phyloP scores from a whole-genome alignment of 768 basidiomycete species.

The Pholiota conissans region DNA sequence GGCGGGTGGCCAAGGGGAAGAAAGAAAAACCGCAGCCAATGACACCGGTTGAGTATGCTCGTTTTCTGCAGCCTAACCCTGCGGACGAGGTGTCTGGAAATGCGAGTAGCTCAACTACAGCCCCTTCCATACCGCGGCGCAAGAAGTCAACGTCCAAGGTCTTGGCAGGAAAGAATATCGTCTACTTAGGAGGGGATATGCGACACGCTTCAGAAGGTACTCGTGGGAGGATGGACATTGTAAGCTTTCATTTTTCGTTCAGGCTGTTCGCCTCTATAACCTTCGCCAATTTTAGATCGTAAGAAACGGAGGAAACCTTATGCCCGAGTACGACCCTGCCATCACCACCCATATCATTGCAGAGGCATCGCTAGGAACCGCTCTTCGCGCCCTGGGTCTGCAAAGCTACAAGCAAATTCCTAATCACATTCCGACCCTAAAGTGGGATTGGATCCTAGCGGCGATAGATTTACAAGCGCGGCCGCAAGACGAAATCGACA shows the following conservation, averaged over 20 bases:
- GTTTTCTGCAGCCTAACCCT: conserved; percentile 38
- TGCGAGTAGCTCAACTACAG: conserved; percentile 14
- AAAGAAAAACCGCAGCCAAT: conserved; percentile 42
- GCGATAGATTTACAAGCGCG: conserved; percentile 29
- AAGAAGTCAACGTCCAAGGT: conserved; percentile 26
- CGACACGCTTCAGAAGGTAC: conserved; percentile 50
- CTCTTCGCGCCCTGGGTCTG: conserved; percentile 46
- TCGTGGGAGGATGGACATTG: conserved; percentile 58
- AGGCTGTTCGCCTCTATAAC: conserved; percentile 1
- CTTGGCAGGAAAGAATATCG: conserved; percentile 55
- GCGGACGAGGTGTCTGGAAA: conserved; percentile 10
- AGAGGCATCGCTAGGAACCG: conserved; percentile 31
- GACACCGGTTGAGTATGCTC: conserved; percentile 56
- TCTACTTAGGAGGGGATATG: conserved; percentile 62
- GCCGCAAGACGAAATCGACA: conserved; percentile 28
- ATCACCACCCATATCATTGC: conserved; percentile 70
- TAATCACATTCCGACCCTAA: conserved; percentile 60
- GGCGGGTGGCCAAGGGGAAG: conserved; percentile 15
- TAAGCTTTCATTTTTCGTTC: conserved; percentile 34
- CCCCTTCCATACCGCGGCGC: conserved; percentile 8
- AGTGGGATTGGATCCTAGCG: conserved; percentile 60
- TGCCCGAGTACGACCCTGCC: conserved; percentile 55
- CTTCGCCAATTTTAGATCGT: conserved; percentile 47
- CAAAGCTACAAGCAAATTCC: conserved; percentile 58
- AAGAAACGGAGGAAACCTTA: conserved; percentile 59